phyloP scores from a whole-genome alignment of 495 filamentous ascomycete genomes.

The Penicillium paxilli region DNA sequence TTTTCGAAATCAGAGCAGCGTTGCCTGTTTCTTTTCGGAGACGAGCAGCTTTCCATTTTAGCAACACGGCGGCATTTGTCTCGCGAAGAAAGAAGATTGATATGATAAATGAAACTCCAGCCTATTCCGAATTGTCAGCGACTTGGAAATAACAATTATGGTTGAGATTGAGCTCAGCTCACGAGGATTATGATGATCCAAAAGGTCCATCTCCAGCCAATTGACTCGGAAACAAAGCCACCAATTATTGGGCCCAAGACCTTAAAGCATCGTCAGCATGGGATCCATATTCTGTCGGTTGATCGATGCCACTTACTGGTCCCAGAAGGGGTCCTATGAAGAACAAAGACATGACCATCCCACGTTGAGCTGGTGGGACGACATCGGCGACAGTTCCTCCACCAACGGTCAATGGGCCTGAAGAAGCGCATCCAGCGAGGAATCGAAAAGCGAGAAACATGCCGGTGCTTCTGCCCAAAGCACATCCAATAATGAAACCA shows the following conservation, averaged over 20 bases:
- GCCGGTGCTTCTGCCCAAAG: too few species aligned
- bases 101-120: neutral
- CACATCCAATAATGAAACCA: too few species aligned
- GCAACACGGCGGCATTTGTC: neutral
- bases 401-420: slow-evolving; percentile 5
- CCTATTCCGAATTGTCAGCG: neutral
- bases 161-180: neutral
- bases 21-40: slow-evolving; percentile 3
- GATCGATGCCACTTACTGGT: slow-evolving; percentile 1
- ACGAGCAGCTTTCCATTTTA: neutral
- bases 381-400: slow-evolving; percentile 10
- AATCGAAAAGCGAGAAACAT: neutral
- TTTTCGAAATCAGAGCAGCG: neutral
- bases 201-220: slow-evolving; percentile 7
- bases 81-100: slow-evolving; percentile 6
- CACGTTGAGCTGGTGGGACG: slow-evolving; percentile 3
- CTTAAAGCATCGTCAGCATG: too few species aligned
- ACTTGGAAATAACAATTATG: neutral
- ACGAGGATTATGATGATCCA: neutral
- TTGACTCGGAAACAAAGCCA: slow-evolving; percentile 38
- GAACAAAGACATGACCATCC: slow-evolving; percentile 3
- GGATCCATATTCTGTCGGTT: too few species aligned
- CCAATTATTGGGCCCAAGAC: slow-evolving; percentile 32
- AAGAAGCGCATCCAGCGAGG: slow-evolving; percentile 5
- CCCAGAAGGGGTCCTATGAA: slow-evolving; percentile 6